Conservation (phyloP, 345 rosid genomes). For the Capsella bursapastoris region DNA sequence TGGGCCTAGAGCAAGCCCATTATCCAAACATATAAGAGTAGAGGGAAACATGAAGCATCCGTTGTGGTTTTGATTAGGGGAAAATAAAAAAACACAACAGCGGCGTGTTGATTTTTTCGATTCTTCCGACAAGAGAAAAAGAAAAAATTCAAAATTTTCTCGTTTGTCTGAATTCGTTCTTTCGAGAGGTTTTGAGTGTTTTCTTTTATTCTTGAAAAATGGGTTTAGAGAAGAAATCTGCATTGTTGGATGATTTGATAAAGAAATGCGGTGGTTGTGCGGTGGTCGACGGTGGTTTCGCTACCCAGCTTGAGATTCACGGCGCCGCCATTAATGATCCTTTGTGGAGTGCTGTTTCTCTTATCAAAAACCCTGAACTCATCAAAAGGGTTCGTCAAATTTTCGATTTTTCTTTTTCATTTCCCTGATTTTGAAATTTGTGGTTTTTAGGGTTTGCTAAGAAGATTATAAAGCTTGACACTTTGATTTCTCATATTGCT, state of each 20-base stretch:
- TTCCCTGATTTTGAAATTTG: background rate
- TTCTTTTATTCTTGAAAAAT: slow-evolving; percentile 24
- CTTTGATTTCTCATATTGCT: background rate
- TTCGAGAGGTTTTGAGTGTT: background rate
- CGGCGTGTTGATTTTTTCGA: slow-evolving; percentile 42
- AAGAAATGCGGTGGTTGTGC: slow-evolving; percentile 85
- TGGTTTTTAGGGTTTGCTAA: background rate
- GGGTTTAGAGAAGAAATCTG: slow-evolving; percentile 52
- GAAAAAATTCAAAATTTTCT: background rate
- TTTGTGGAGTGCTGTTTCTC: slow-evolving; percentile 89
- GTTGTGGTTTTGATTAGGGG: background rate
- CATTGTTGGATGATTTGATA: slow-evolving; percentile 68
- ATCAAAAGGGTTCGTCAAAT: slow-evolving; percentile 57
- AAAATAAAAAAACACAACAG: slow-evolving; percentile 13
- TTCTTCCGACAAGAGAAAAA: slow-evolving; percentile 6
- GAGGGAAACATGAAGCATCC: slow-evolving; percentile 37
- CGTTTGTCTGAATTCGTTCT: background rate
- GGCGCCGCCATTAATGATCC: slow-evolving; percentile 90
- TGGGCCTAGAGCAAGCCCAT: slow-evolving; percentile 45
- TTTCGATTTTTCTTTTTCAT: background rate
- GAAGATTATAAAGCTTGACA: background rate
- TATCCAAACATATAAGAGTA: slow-evolving; percentile 37
- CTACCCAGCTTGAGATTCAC: slow-evolving; percentile 87
- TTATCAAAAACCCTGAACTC: slow-evolving; percentile 76
- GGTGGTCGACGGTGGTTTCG: slow-evolving; percentile 92